These are phyloP conservation scores for Telopea speciosissima DNA, from an alignment of 177 flowering plant species.

Conservation along the genomic window DNA sequence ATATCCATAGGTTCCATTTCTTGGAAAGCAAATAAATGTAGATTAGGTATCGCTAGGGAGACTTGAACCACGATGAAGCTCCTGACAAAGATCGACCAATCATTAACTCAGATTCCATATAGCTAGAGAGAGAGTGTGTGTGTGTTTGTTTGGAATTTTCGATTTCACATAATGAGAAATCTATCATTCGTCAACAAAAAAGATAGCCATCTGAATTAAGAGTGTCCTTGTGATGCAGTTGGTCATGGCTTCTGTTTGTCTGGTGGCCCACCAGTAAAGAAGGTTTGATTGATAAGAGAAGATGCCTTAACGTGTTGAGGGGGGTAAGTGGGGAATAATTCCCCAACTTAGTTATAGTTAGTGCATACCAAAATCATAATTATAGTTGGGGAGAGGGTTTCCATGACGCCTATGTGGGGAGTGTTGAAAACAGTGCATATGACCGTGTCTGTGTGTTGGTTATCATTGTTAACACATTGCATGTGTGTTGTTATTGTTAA, in stretches of 20 bases:
- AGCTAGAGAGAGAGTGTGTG: not conserved
- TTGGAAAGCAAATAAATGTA: no score
- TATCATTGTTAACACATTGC: no score
- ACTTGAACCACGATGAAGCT: no score
- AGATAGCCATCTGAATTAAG: conserved; percentile 4
- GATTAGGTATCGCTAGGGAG: no score
- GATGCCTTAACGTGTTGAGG: conserved; percentile 9
- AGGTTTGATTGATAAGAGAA: conserved; percentile 2
- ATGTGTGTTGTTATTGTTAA: no score
- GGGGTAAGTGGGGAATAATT: conserved; percentile 6
- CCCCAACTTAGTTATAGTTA: conserved; percentile 6
- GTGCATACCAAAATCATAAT: no score
- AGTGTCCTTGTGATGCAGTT: not conserved
- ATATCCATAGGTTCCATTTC: no score
- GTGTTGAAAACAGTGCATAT: no score
- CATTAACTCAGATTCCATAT: conserved; percentile 12
- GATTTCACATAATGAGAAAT: not conserved
- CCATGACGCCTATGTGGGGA: no score
- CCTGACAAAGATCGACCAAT: no score
- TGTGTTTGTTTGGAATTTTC: not conserved
- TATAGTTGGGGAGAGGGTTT: no score
- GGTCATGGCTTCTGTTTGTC: conserved; percentile 10
- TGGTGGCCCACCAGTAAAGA: conserved; percentile 7
- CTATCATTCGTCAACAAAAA: conserved; percentile 1
- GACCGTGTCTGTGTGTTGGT: no score